A percentile compares a stretch with the other conserved stretches of the same genome.
Conservation (phyloP, 441 rosid species). For the Capsella rubella region DNA sequence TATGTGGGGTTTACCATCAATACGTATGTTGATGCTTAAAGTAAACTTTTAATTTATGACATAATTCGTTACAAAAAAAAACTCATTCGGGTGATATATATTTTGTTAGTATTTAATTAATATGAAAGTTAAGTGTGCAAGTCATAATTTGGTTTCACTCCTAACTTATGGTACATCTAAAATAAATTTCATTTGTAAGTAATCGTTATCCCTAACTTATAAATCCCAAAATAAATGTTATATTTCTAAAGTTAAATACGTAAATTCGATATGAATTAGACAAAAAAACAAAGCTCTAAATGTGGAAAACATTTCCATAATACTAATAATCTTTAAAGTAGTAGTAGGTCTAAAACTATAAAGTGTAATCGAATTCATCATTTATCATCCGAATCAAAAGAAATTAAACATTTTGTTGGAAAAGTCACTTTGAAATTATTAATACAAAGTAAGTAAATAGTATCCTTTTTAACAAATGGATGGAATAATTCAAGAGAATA, state of each 20-base stretch:
- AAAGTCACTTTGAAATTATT: not conserved
- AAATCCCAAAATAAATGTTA: not conserved
- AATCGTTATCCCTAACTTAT: not conserved
- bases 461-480: not conserved
- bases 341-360: too few relatives aligned
- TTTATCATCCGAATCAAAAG: not conserved
- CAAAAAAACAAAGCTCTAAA: not conserved
- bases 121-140: not conserved
- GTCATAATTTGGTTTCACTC: slow-evolving; percentile 17
- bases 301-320: not conserved
- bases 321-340: not conserved
- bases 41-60: not conserved
- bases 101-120: not conserved
- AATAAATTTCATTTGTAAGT: not conserved
- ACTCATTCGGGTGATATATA: slow-evolving; percentile 1
- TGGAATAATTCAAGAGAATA: not conserved
- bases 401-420: not conserved
- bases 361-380: not conserved
- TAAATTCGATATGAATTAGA: not conserved
- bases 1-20: too few relatives aligned
- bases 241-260: not conserved
- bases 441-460: not conserved
- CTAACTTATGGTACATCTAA: not conserved
- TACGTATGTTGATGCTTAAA: slow-evolving; percentile 26
- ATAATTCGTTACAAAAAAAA: not conserved